Evolutionary conservation across 2,329 filamentous ascomycete genomes (phyloP).

Genomic region (Nemania sp.): DNA sequence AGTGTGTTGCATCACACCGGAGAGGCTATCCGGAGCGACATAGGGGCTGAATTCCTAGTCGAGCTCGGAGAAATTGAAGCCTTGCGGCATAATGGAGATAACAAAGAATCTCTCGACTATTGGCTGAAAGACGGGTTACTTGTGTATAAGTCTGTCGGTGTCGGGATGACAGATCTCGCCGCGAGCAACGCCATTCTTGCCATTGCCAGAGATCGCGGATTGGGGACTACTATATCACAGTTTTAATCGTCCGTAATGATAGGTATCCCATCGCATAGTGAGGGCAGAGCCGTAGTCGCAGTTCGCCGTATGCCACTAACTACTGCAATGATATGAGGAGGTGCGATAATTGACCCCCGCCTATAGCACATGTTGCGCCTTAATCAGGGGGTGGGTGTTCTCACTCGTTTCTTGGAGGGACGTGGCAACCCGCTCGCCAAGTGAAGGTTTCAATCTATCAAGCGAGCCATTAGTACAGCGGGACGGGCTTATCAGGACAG

Average conservation of each 20-base stretch:
- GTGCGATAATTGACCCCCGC: too few relatives aligned
- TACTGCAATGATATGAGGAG: too few relatives aligned
- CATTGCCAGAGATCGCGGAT: slow-evolving; percentile 16
- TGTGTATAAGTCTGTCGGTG: slow-evolving; percentile 25
- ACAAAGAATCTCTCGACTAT: not conserved
- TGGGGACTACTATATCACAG: slow-evolving; percentile 17
- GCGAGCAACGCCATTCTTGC: slow-evolving; percentile 22
- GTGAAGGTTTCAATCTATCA: too few relatives aligned
- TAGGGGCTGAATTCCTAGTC: slow-evolving; percentile 3
- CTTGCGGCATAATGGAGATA: not conserved
- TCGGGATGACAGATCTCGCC: slow-evolving; percentile 25
- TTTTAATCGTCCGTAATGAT: slow-evolving; percentile 4
- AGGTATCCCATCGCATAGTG: too few relatives aligned
- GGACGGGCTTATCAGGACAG: too few relatives aligned
- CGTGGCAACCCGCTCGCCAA: too few relatives aligned
- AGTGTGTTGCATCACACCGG: slow-evolving; percentile 21
- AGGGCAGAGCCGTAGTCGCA: too few relatives aligned
- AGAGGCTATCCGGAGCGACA: slow-evolving; percentile 14
- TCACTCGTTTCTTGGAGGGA: too few relatives aligned
- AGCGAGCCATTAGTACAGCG: too few relatives aligned
- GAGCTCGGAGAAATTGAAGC: slow-evolving; percentile 20
- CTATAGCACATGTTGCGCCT: too few relatives aligned
- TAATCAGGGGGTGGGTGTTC: too few relatives aligned
- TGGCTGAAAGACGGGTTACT: slow-evolving; percentile 23
- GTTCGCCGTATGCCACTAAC: too few relatives aligned